Conservation (phyloP, 2,329 filamentous ascomycete genomes). For the Pleomassaria siparia region DNA sequence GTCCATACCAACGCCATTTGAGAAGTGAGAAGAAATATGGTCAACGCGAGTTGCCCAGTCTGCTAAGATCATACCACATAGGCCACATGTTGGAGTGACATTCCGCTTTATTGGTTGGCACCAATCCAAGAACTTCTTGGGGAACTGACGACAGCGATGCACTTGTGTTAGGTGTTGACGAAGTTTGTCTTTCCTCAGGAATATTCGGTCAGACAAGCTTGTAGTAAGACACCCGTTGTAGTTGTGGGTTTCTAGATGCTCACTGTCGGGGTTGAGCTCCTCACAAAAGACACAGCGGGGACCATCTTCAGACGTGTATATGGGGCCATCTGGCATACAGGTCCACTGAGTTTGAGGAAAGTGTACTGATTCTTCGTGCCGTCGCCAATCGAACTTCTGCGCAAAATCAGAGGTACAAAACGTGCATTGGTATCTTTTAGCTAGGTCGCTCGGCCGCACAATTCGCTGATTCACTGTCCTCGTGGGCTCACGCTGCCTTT, state of each 20-base stretch:
- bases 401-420: conserved; percentile 54
- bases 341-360: conserved; percentile 64
- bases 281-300: conserved; percentile 53
- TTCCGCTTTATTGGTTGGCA: conserved; percentile 18
- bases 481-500: conserved; percentile 19
- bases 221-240: conserved; percentile 59
- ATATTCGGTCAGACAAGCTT: conserved; percentile 52
- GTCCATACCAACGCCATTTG: conserved; percentile 13
- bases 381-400: conserved; percentile 57
- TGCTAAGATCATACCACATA: conserved; percentile 15
- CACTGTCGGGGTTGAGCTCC: conserved; percentile 43
- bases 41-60: conserved; percentile 19
- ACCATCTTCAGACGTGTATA: conserved; percentile 42
- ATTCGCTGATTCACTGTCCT: conserved; percentile 7
- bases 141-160: conserved; percentile 38
- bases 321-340: conserved; percentile 50
- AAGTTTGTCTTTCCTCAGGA: conserved; percentile 54
- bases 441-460: conserved; percentile 16
- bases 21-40: conserved; percentile 21
- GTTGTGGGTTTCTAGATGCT: conserved; percentile 53
- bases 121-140: conserved; percentile 46
- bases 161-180: conserved; percentile 53
- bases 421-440: conserved; percentile 52
- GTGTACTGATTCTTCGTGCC: conserved; percentile 66
- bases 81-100: conserved; percentile 17